phyloP scores from a whole-genome alignment of 768 basidiomycete genomes.

The Amanita subjunquillea region DNA sequence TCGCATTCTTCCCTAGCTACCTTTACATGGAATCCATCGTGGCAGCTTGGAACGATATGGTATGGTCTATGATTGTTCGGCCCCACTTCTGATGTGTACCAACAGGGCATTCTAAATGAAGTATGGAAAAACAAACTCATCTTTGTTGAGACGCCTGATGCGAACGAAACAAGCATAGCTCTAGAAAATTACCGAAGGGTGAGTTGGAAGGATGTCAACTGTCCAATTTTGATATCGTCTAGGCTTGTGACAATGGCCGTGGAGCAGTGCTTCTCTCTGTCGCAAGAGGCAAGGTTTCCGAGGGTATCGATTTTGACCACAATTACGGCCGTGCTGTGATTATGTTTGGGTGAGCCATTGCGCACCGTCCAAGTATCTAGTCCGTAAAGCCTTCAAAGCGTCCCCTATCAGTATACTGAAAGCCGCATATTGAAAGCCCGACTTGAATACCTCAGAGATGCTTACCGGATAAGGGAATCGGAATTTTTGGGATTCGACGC shows the following conservation, averaged over 20 bases:
- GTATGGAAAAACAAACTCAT: slow-evolving; percentile 99
- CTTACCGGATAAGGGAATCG: slow-evolving; percentile 95
- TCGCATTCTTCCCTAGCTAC: slow-evolving; percentile 98
- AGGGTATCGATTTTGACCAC: slow-evolving; percentile 99
- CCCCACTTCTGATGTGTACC: not conserved
- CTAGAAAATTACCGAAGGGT: slow-evolving; percentile 95
- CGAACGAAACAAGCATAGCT: slow-evolving; percentile 96
- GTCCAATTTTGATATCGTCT: slow-evolving; percentile 7
- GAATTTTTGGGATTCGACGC: slow-evolving; percentile 99
- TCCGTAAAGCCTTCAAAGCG: slow-evolving; percentile 30
- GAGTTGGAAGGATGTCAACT: slow-evolving; percentile 10
- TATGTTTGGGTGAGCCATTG: slow-evolving; percentile 82
- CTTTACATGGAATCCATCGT: slow-evolving; percentile 99
- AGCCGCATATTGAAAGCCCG: slow-evolving; percentile 95
- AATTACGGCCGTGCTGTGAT: slow-evolving; percentile 98
- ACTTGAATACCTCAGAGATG: slow-evolving; percentile 95
- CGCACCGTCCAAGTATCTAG: slow-evolving; percentile 7
- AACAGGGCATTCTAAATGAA: slow-evolving; percentile 93
- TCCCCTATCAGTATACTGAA: slow-evolving; percentile 97
- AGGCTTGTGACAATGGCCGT: slow-evolving; percentile 98
- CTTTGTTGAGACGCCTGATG: slow-evolving; percentile 98
- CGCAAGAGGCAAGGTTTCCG: slow-evolving; percentile 97
- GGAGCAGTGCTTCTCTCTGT: slow-evolving; percentile 96
- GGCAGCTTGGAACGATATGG: slow-evolving; percentile 99
- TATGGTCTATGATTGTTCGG: slow-evolving; percentile 26